Conservation (phyloP, 768 basidiomycete genomes). For the Tricholoma bakamatsutake region DNA sequence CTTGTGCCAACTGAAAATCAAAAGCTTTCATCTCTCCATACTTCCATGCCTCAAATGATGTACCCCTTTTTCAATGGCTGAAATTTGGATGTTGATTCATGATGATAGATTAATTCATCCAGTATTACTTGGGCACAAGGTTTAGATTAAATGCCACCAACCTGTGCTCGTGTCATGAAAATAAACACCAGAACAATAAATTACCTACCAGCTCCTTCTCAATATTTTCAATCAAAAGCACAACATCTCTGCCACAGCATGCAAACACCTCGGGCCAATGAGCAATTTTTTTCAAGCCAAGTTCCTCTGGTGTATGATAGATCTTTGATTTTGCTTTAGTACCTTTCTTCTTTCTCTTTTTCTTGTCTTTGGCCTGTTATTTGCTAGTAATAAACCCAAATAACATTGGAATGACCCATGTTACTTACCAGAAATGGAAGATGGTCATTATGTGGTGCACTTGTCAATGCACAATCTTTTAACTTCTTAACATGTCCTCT, state of each 20-base stretch:
- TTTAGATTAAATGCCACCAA: constrained; percentile 2
- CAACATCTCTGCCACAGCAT: constrained; percentile 1
- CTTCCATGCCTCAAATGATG: constrained; percentile 2
- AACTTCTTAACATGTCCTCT: neutral
- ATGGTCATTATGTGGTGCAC: constrained; percentile 1
- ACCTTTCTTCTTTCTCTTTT: neutral
- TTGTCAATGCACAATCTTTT: neutral
- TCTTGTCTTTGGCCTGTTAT: neutral
- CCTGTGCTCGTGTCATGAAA: neutral
- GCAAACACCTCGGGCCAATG: neutral
- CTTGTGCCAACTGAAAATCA: too few species aligned
- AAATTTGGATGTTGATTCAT: neutral
- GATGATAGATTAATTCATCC: neutral
- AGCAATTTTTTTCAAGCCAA: neutral
- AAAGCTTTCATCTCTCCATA: too few species aligned
- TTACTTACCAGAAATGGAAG: neutral
- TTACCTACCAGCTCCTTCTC: neutral
- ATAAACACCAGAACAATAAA: neutral
- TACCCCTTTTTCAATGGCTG: neutral
- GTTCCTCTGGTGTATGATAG: neutral
- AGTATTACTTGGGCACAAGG: neutral
- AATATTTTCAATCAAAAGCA: neutral
- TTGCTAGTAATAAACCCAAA: neutral
- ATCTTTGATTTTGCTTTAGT: neutral
- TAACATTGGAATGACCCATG: neutral